Evolutionary conservation across 1,284 basidiomycete species (phyloP).

Genomic region (Rhodotorula sp.): DNA sequence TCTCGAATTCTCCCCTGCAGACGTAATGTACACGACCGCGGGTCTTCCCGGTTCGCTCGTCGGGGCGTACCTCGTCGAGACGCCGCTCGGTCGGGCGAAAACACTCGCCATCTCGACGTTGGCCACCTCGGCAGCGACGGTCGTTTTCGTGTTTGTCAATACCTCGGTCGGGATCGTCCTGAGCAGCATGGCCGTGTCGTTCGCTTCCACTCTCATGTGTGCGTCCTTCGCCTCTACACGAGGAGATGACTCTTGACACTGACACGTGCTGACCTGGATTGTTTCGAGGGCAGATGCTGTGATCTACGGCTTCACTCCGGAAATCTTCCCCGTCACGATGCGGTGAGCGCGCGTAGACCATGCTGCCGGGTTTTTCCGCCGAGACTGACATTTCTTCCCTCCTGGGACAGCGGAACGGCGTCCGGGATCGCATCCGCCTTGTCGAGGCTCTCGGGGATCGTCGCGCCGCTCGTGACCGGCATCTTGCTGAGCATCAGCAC

Average conservation of each 20-base stretch:
- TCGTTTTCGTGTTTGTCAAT: slow-evolving; percentile 66
- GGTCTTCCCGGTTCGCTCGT: slow-evolving; percentile 56
- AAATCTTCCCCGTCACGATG: slow-evolving; percentile 23
- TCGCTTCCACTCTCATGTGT: slow-evolving; percentile 87
- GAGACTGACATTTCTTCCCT: not conserved
- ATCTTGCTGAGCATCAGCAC: slow-evolving; percentile 63
- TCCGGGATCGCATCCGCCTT: slow-evolving; percentile 86
- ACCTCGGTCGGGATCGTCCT: slow-evolving; percentile 65
- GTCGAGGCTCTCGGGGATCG: slow-evolving; percentile 86
- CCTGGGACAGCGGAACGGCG: slow-evolving; percentile 75
- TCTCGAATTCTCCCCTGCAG: slow-evolving; percentile 1
- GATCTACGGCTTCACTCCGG: slow-evolving; percentile 44
- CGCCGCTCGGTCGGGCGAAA: slow-evolving; percentile 67
- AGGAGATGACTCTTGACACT: not conserved
- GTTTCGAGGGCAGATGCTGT: slow-evolving; percentile 33
- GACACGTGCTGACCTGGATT: too few relatives aligned
- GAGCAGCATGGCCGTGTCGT: slow-evolving; percentile 74
- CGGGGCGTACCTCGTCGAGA: slow-evolving; percentile 85
- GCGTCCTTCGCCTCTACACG: slow-evolving; percentile 51
- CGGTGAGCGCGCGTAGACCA: too few relatives aligned
- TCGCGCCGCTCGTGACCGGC: slow-evolving; percentile 82
- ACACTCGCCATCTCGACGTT: slow-evolving; percentile 79
- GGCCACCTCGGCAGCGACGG: slow-evolving; percentile 73
- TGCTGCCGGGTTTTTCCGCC: too few relatives aligned
- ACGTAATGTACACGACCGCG: slow-evolving; percentile 31